Evolutionary conservation across 2,329 filamentous ascomycete genomes (phyloP).

Genomic region (Aspergillus sp.): DNA sequence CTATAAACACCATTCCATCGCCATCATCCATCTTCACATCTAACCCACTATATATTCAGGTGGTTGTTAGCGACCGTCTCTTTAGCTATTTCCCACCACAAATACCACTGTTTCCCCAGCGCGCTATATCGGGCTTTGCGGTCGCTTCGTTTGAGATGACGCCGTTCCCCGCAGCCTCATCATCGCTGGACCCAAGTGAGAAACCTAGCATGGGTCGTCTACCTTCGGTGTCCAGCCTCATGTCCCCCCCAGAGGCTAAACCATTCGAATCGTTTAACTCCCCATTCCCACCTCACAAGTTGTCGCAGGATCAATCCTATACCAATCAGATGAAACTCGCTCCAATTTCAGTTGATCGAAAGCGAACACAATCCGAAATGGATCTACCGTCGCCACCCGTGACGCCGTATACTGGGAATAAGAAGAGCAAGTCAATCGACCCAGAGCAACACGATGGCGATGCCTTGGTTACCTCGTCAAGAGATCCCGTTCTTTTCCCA

Average conservation of each 20-base stretch:
- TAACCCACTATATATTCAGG: not conserved
- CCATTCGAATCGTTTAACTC: slow-evolving; percentile 50
- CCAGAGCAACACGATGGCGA: slow-evolving; percentile 36
- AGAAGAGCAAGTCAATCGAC: slow-evolving; percentile 36
- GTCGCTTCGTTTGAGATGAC: slow-evolving; percentile 25
- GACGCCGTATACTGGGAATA: slow-evolving; percentile 44
- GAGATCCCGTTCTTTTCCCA: slow-evolving; percentile 46
- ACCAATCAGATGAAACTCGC: slow-evolving; percentile 37
- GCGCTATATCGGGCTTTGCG: not conserved
- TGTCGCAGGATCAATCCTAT: slow-evolving; percentile 28
- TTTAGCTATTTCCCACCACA: not conserved
- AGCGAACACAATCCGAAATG: slow-evolving; percentile 43
- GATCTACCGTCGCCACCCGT: slow-evolving; percentile 48
- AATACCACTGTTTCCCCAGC: not conserved
- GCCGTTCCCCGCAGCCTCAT: slow-evolving; percentile 24
- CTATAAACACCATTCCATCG: slow-evolving; percentile 19
- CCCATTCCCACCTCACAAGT: slow-evolving; percentile 28
- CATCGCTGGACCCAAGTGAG: slow-evolving; percentile 22
- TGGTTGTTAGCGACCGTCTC: not conserved
- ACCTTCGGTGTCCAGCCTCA: slow-evolving; percentile 45
- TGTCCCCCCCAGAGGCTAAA: slow-evolving; percentile 50
- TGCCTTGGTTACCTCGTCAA: slow-evolving; percentile 23
- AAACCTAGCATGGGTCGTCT: slow-evolving; percentile 42
- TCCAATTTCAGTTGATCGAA: slow-evolving; percentile 43
- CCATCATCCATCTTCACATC: slow-evolving; percentile 2